These are phyloP conservation scores for Thielaviopsis ethacetica DNA, from an alignment of 2,329 filamentous ascomycete genomes.

Conservation along the genomic window DNA sequence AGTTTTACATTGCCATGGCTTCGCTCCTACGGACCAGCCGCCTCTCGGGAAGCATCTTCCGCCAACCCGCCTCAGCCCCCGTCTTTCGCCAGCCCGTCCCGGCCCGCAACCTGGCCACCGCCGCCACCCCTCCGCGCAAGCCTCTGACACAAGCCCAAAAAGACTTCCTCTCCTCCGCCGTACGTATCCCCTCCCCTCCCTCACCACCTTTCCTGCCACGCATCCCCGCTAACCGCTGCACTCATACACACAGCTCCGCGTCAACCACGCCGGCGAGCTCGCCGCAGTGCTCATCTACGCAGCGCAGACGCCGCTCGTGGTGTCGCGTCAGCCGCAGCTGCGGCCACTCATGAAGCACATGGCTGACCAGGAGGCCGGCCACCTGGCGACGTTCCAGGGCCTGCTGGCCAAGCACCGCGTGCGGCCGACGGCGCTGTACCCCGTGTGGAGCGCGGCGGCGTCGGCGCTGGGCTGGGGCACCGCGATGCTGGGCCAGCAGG, in stretches of 20 bases:
- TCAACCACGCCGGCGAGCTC: slow-evolving; percentile 96
- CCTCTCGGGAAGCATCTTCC: too few species aligned
- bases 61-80: background rate
- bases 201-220: background rate
- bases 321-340: slow-evolving; percentile 69
- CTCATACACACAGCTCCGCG: slow-evolving; percentile 46
- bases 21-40: too few species aligned
- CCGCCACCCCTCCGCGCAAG: slow-evolving; percentile 25
- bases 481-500: slow-evolving; percentile 74
- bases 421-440: slow-evolving; percentile 83
- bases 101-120: slow-evolving; percentile 8
- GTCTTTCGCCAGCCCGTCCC: background rate
- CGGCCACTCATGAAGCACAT: slow-evolving; percentile 90
- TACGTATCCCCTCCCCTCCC: slow-evolving; percentile 21
- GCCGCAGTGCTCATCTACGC: slow-evolving; percentile 90
- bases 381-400: slow-evolving; percentile 71
- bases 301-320: slow-evolving; percentile 68
- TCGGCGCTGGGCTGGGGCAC: slow-evolving; percentile 78
- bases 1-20: too few species aligned
- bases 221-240: background rate
- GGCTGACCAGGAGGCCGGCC: slow-evolving; percentile 88
- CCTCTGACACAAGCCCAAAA: slow-evolving; percentile 54
- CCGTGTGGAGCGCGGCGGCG: slow-evolving; percentile 69
- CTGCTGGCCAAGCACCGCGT: slow-evolving; percentile 76
- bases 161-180: slow-evolving; percentile 59